phyloP scores from a whole-genome alignment of 2,329 filamentous ascomycete genomes.

The Chaetomium globosum region DNA sequence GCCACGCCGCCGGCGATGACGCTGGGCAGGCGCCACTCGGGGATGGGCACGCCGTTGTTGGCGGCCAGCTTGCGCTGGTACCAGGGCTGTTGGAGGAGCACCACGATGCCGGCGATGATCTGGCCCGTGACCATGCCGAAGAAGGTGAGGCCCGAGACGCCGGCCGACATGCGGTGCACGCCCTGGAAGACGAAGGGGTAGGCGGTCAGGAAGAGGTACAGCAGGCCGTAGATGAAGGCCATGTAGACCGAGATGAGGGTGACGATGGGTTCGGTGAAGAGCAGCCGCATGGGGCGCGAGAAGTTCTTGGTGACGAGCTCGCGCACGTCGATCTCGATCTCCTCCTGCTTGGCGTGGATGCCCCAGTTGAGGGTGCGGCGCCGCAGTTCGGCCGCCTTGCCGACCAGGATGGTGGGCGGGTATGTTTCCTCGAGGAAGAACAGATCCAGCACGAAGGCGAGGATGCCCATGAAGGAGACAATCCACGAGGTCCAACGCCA shows the following conservation, averaged over 20 bases:
- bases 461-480: constrained; percentile 63
- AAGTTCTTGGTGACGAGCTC: constrained; percentile 69
- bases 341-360: constrained; percentile 71
- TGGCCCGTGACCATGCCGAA: constrained; percentile 81
- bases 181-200: constrained; percentile 79
- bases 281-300: constrained; percentile 64
- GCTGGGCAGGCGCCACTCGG: constrained; percentile 68
- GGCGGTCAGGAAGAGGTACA: constrained; percentile 84
- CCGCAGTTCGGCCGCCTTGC: constrained; percentile 63
- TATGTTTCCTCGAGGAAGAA: constrained; percentile 71
- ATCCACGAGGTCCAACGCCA: constrained; percentile 77
- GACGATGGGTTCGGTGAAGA: constrained; percentile 71
- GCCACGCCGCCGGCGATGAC: constrained; percentile 62
- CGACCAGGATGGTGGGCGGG: constrained; percentile 65
- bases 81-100: constrained; percentile 64
- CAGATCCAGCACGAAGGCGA: constrained; percentile 61
- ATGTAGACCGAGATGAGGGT: constrained; percentile 69
- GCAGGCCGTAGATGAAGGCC: constrained; percentile 73
- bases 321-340: constrained; percentile 67
- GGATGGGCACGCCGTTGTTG: constrained; percentile 66
- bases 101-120: constrained; percentile 65
- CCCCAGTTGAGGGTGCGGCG: constrained; percentile 69
- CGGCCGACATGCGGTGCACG: constrained; percentile 69
- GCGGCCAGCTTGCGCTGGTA: constrained; percentile 70
- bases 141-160: constrained; percentile 75